These are phyloP conservation scores for Prinsepia uniflora DNA, from an alignment of 306 rosid species.

Conservation along the genomic window DNA sequence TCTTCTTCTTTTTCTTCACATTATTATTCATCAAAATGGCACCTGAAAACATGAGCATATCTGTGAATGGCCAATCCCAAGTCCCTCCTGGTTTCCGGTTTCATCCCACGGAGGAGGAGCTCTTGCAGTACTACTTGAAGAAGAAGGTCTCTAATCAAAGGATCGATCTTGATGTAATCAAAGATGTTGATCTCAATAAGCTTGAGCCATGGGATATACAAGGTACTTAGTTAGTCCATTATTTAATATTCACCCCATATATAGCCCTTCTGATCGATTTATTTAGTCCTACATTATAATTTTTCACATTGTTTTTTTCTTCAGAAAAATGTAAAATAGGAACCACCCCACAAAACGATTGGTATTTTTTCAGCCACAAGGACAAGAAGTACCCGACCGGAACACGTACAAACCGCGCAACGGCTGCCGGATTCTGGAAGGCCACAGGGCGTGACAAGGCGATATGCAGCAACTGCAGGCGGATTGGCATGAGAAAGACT, in stretches of 20 bases:
- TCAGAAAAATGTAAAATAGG: conserved; percentile 88
- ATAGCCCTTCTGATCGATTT: too few relatives aligned
- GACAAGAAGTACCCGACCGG: conserved; percentile 98
- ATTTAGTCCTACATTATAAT: neutral
- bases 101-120: conserved; percentile 88
- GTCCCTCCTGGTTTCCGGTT: conserved; percentile 92
- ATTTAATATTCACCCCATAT: too few relatives aligned
- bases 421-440: conserved; percentile 92
- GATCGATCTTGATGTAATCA: conserved; percentile 83
- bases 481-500: conserved; percentile 96
- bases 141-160: conserved; percentile 72
- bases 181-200: conserved; percentile 94
- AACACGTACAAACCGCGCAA: conserved; percentile 87
- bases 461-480: conserved; percentile 54
- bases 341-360: conserved; percentile 90
- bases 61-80: conserved; percentile 86
- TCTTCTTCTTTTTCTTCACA: conserved; percentile 25
- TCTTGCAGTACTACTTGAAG: conserved; percentile 73
- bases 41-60: conserved; percentile 62
- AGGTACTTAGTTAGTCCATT: conserved; percentile 36
- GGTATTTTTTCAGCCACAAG: conserved; percentile 96
- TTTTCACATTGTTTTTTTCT: neutral
- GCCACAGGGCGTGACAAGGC: conserved; percentile 95
- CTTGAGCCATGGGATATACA: conserved; percentile 99
- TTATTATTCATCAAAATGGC: conserved; percentile 4